Evolutionary conservation across 75 land plant species (phyloP).

Genomic region (Gnetum montanum): DNA sequence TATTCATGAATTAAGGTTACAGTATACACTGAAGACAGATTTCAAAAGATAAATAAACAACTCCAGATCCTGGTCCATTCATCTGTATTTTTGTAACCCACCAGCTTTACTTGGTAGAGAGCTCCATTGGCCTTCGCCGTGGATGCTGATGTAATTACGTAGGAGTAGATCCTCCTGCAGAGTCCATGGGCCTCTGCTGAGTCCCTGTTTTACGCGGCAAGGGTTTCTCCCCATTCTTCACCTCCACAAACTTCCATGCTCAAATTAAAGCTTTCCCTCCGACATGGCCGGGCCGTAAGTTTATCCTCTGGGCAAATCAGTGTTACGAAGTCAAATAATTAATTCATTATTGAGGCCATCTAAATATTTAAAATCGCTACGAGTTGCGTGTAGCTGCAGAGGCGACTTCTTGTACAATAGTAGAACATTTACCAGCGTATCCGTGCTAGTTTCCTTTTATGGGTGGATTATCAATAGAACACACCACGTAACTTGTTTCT

Average conservation of each 20-base stretch:
- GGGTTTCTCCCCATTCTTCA: conserved; percentile 3
- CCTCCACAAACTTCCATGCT: background rate
- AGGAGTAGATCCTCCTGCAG: conserved; percentile 10
- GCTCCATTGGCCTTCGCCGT: conserved; percentile 15
- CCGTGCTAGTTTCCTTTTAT: no score
- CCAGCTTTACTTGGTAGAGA: conserved; percentile 11
- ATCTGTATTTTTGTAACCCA: background rate
- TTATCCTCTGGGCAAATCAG: no score
- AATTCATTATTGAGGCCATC: no score
- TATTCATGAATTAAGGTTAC: background rate
- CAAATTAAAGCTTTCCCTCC: no score
- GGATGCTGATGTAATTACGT: background rate
- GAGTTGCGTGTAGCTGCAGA: no score
- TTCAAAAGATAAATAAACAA: background rate
- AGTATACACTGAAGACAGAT: background rate
- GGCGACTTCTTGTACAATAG: no score
- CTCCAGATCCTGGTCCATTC: background rate
- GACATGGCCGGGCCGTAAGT: no score
- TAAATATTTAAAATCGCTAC: no score
- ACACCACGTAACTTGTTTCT: no score
- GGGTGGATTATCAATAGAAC: no score
- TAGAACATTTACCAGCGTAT: no score
- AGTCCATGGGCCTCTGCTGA: conserved; percentile 14
- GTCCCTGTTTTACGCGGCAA: background rate
- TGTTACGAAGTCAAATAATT: no score